Percentiles rank a stretch among this genome's conserved stretches.
phyloP scores from a whole-genome alignment of 768 basidiomycete species.

The Tubosaeta sp. region DNA sequence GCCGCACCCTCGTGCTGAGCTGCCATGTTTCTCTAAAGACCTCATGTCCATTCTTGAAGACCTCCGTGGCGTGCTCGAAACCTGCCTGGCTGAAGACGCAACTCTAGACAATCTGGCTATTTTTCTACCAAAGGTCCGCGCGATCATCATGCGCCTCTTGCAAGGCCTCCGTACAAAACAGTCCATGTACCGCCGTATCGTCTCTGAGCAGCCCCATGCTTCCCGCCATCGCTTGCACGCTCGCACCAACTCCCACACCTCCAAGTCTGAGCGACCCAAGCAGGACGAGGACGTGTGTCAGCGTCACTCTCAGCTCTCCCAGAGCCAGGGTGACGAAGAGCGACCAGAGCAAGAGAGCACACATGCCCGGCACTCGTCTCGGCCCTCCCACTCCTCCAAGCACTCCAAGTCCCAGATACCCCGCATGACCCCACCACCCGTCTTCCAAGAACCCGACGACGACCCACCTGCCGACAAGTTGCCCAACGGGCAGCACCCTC shows the following conservation, averaged over 20 bases:
- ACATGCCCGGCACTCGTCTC: constrained; percentile 38
- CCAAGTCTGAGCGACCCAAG: constrained; percentile 40
- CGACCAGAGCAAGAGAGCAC: constrained; percentile 33
- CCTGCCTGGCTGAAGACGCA: constrained; percentile 89
- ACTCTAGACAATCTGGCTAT: constrained; percentile 77
- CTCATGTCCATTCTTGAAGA: constrained; percentile 85
- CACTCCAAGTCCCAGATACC: constrained; percentile 30
- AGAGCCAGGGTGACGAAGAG: constrained; percentile 37
- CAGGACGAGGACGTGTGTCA: constrained; percentile 44
- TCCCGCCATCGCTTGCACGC: constrained; percentile 45
- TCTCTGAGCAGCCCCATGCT: constrained; percentile 52
- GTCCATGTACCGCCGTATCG: constrained; percentile 74
- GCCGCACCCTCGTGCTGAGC: constrained; percentile 14
- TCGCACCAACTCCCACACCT: constrained; percentile 55
- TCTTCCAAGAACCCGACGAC: constrained; percentile 32
- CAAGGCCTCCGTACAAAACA: constrained; percentile 94
- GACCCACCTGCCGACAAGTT: constrained; percentile 19
- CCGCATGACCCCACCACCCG: constrained; percentile 25
- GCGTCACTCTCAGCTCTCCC: constrained; percentile 44
- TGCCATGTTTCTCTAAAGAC: constrained; percentile 51
- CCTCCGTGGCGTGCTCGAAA: constrained; percentile 83
- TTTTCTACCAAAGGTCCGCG: constrained; percentile 86
- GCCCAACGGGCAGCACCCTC: constrained; percentile 11
- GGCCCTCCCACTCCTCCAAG: constrained; percentile 38
- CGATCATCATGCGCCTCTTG: constrained; percentile 88